Evolutionary conservation across 2,329 filamentous ascomycete species (phyloP).

Genomic region (Trichoderma sp.): DNA sequence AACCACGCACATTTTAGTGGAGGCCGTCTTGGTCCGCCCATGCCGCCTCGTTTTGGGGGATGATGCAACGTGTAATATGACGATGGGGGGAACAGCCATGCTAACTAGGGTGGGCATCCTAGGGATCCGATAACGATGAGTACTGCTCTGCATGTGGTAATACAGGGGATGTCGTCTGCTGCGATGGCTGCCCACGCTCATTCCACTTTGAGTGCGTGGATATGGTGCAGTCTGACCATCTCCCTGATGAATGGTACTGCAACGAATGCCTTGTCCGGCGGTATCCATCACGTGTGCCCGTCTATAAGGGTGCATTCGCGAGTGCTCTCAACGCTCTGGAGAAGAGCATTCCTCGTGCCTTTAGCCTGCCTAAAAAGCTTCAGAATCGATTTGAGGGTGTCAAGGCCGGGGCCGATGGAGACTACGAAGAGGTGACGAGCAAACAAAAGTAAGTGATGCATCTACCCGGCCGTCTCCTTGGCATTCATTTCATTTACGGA

Average conservation of each 20-base stretch:
- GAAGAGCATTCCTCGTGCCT: slow-evolving; percentile 67
- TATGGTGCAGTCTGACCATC: slow-evolving; percentile 66
- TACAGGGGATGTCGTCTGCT: slow-evolving; percentile 83
- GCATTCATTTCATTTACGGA: neutral
- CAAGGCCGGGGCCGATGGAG: slow-evolving; percentile 69
- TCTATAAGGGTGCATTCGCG: slow-evolving; percentile 57
- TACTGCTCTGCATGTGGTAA: slow-evolving; percentile 83
- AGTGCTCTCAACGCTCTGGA: slow-evolving; percentile 63
- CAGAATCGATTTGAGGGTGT: slow-evolving; percentile 79
- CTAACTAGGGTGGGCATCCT: slow-evolving; percentile 31
- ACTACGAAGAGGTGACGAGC: slow-evolving; percentile 68
- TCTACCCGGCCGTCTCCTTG: neutral
- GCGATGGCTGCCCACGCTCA: slow-evolving; percentile 84
- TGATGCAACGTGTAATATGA: slow-evolving; percentile 20
- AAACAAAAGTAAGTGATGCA: slow-evolving; percentile 61
- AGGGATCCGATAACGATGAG: slow-evolving; percentile 73
- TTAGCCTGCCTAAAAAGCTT: slow-evolving; percentile 66
- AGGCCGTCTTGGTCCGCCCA: slow-evolving; percentile 12
- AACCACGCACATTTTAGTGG: slow-evolving; percentile 20
- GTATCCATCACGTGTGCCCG: slow-evolving; percentile 45
- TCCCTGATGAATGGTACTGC: slow-evolving; percentile 83
- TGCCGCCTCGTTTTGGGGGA: slow-evolving; percentile 22
- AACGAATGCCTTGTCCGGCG: slow-evolving; percentile 61
- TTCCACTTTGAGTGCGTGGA: slow-evolving; percentile 90
- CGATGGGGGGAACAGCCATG: slow-evolving; percentile 22